Evolutionary conservation across 345 rosid genomes (phyloP).

Genomic region (Gossypium sturtianum): DNA sequence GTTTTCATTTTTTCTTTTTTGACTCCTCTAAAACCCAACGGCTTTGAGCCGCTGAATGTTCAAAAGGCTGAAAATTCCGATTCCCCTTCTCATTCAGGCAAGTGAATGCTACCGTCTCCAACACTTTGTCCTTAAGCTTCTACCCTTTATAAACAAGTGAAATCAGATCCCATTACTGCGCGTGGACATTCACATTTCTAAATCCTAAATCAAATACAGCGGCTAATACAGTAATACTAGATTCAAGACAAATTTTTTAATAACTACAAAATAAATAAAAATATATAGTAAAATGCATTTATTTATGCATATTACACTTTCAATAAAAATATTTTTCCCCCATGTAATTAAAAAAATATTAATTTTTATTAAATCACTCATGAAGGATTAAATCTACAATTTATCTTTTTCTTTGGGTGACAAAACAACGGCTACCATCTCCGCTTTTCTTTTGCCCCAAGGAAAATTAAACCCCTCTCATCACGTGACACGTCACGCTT

Average conservation of each 20-base stretch:
- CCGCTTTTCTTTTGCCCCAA: slow-evolving; percentile 13
- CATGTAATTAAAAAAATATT: not conserved
- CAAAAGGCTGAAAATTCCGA: not conserved
- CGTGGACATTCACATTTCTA: not conserved
- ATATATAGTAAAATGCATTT: too few relatives aligned
- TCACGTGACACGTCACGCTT: slow-evolving; percentile 1
- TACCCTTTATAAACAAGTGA: not conserved
- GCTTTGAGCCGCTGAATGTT: slow-evolving; percentile 10
- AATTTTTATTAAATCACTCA: not conserved
- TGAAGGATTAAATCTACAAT: not conserved
- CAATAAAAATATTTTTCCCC: too few relatives aligned
- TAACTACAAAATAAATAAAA: too few relatives aligned
- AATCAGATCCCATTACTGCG: not conserved
- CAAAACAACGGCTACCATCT: slow-evolving; percentile 10
- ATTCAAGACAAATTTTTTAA: not conserved
- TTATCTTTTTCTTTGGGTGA: not conserved
- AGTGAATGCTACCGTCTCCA: not conserved
- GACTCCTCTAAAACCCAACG: slow-evolving; percentile 2
- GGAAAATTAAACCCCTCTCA: not conserved
- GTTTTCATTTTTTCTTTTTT: not conserved
- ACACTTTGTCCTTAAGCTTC: not conserved
- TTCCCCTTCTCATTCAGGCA: not conserved
- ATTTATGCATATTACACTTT: too few relatives aligned
- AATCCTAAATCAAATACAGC: not conserved
- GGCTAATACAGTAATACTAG: not conserved